These are phyloP conservation scores for Penicillium nucicola DNA, from an alignment of 495 filamentous ascomycete species.

Conservation along the genomic window DNA sequence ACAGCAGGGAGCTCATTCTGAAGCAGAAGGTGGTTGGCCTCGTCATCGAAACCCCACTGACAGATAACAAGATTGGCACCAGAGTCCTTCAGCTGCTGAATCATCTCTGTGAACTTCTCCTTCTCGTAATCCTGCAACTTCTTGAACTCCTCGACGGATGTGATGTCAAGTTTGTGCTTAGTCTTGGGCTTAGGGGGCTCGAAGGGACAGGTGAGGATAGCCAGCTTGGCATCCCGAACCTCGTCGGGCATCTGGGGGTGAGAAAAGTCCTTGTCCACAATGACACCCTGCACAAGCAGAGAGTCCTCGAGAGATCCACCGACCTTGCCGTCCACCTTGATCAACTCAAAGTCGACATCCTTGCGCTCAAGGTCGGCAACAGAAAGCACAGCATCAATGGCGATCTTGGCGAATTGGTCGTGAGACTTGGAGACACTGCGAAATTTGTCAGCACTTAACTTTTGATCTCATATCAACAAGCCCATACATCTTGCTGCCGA, in stretches of 20 bases:
- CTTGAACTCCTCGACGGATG: conserved; percentile 95
- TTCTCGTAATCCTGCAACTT: conserved; percentile 92
- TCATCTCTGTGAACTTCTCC: conserved; percentile 97
- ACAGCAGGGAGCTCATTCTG: conserved; percentile 96
- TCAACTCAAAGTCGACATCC: conserved; percentile 98
- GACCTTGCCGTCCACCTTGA: conserved; percentile 99
- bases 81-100: conserved; percentile 94
- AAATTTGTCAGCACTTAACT: conserved; percentile 21
- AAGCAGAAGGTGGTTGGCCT: conserved; percentile 94
- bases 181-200: conserved; percentile 99
- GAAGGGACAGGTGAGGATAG: conserved; percentile 96
- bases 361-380: conserved; percentile 95
- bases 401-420: conserved; percentile 96
- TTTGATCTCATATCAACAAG: background rate
- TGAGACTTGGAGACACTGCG: conserved; percentile 88
- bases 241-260: conserved; percentile 98
- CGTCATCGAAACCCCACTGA: conserved; percentile 99
- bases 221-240: conserved; percentile 91
- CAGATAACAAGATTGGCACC: conserved; percentile 98
- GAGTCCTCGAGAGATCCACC: conserved; percentile 94
- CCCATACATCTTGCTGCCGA: conserved; percentile 90
- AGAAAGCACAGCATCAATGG: conserved; percentile 92
- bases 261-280: conserved; percentile 99
- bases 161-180: conserved; percentile 99
- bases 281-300: conserved; percentile 92